Evolutionary conservation across 306 rosid species (phyloP).

Genomic region (Quercus berberidifolia): DNA sequence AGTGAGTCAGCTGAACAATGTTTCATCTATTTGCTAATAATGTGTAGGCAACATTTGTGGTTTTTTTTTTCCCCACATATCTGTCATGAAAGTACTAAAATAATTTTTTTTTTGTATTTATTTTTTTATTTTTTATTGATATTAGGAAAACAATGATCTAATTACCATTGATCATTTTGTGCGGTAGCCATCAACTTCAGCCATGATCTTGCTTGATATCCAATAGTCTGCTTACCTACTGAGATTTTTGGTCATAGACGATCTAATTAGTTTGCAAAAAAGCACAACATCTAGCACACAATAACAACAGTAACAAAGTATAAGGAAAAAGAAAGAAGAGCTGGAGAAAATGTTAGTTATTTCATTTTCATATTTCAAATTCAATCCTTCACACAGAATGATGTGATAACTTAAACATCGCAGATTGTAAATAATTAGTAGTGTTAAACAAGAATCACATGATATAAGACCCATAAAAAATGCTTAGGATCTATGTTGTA

Average conservation of each 20-base stretch:
- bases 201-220: no score
- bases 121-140: no score
- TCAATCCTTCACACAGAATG: background rate
- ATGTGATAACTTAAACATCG: background rate
- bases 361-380: background rate
- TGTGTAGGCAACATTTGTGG: background rate
- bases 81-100: no score
- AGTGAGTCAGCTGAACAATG: background rate
- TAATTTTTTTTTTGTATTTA: no score
- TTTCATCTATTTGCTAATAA: background rate
- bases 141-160: no score
- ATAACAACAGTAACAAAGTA: background rate
- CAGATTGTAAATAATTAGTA: background rate
- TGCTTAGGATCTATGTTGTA: constrained; percentile 15
- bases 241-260: background rate
- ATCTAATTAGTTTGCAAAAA: background rate
- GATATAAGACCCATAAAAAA: background rate
- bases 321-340: background rate
- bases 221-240: no score
- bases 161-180: no score
- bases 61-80: background rate
- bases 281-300: background rate
- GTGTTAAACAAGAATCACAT: background rate
- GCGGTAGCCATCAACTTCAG: no score
- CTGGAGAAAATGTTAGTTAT: background rate